Conservation (phyloP, 805 yeast genomes). For the Isabelozyma gotoi region DNA sequence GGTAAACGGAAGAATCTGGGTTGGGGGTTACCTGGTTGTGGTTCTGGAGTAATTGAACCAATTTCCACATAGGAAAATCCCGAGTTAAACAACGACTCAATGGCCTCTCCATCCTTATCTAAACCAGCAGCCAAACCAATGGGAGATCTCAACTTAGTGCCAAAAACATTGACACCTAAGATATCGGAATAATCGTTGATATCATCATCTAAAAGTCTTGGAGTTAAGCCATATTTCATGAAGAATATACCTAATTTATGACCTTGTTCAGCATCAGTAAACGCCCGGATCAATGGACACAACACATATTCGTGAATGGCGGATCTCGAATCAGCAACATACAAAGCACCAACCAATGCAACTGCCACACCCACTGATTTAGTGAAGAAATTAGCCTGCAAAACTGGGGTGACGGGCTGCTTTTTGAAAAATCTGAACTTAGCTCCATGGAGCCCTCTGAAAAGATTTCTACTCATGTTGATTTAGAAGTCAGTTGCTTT, state of each 20-base stretch:
- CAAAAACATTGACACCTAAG: conserved; percentile 64
- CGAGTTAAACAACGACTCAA: conserved; percentile 70
- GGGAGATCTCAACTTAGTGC: conserved; percentile 68
- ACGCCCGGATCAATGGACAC: conserved; percentile 70
- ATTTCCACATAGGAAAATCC: conserved; percentile 92
- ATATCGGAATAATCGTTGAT: conserved; percentile 40
- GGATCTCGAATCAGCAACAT: conserved; percentile 74
- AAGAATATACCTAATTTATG: conserved; percentile 72
- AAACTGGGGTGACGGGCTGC: not conserved
- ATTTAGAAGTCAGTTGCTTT: too few species aligned
- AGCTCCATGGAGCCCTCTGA: not conserved
- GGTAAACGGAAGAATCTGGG: conserved; percentile 89
- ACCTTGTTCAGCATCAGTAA: conserved; percentile 83
- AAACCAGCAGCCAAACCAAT: conserved; percentile 95
- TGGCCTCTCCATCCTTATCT: conserved; percentile 90
- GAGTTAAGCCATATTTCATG: conserved; percentile 68
- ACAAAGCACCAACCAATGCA: conserved; percentile 46
- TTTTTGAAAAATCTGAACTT: not conserved
- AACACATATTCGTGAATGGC: conserved; percentile 77
- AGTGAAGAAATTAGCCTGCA: conserved; percentile 1
- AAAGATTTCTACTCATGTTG: not conserved
- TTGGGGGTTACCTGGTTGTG: conserved; percentile 93
- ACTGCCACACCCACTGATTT: conserved; percentile 13
- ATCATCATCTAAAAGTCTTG: conserved; percentile 55
- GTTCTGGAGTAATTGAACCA: conserved; percentile 88